phyloP scores from a whole-genome alignment of 768 basidiomycete species.

The Brasilioporus rufonigricans region DNA sequence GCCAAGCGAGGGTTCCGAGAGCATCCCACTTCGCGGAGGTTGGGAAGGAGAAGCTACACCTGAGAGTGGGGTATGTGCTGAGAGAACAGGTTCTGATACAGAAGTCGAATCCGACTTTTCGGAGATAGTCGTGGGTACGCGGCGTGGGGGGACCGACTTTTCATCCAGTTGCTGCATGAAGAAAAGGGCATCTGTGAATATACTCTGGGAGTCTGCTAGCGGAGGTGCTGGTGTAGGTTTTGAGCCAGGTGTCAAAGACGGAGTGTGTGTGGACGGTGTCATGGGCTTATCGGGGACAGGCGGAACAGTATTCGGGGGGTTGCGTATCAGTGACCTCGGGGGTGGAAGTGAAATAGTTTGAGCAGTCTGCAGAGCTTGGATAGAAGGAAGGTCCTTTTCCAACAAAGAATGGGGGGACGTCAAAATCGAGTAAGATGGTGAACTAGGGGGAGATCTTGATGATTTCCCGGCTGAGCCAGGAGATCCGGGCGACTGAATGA shows the following conservation, averaged over 20 bases:
- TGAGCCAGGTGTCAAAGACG: conserved; percentile 26
- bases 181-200: conserved; percentile 60
- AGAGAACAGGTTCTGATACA: conserved; percentile 28
- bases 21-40: conserved; percentile 19
- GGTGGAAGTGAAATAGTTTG: conserved; percentile 8
- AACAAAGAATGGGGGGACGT: conserved; percentile 36
- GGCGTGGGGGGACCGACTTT: conserved; percentile 30
- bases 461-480: conserved; percentile 14
- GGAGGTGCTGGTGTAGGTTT: conserved; percentile 22
- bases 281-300: conserved; percentile 28
- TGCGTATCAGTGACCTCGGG: conserved; percentile 16
- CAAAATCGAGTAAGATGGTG: conserved; percentile 31
- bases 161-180: conserved; percentile 62
- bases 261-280: conserved; percentile 15
- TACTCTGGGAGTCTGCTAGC: conserved; percentile 30
- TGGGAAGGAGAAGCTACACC: conserved; percentile 23
- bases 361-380: conserved; percentile 27
- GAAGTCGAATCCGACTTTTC: conserved; percentile 41
- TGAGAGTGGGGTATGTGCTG: conserved; percentile 18
- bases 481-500: conserved; percentile 17
- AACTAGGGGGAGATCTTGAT: conserved; percentile 23
- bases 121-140: conserved; percentile 45
- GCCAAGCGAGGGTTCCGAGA: conserved; percentile 37
- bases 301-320: conserved; percentile 17
- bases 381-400: conserved; percentile 34